A percentile compares a stretch with the other conserved stretches of the same genome.
phyloP scores from a whole-genome alignment of 306 rosid genomes.

The Ammopiptanthus mongolicus region DNA sequence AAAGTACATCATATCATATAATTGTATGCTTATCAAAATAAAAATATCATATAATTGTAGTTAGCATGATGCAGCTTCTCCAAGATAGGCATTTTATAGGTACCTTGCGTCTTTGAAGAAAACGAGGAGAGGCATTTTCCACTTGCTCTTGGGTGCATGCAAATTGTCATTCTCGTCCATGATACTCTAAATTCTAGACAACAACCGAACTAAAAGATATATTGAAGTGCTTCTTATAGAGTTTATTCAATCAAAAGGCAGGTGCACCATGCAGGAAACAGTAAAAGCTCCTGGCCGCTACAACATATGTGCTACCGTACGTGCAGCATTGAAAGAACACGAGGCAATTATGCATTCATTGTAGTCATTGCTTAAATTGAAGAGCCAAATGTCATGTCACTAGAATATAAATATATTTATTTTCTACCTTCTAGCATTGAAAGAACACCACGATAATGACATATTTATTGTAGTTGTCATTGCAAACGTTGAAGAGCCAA shows the following conservation, averaged over 20 bases:
- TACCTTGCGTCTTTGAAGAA: slow-evolving; percentile 94
- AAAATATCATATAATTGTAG: not conserved
- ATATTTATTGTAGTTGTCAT: too few relatives aligned
- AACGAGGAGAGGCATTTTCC: slow-evolving; percentile 65
- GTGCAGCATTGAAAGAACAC: not conserved
- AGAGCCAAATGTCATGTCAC: not conserved
- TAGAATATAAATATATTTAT: too few relatives aligned
- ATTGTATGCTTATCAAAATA: too few relatives aligned
- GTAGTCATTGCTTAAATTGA: not conserved
- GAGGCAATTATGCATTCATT: not conserved
- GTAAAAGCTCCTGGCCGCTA: not conserved
- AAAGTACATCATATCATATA: not conserved
- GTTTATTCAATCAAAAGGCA: not conserved
- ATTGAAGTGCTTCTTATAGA: not conserved
- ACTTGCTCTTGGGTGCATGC: slow-evolving; percentile 30
- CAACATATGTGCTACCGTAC: not conserved
- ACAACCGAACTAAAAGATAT: not conserved
- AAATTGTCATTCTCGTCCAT: slow-evolving; percentile 42
- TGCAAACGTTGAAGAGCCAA: too few relatives aligned
- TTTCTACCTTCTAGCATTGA: too few relatives aligned
- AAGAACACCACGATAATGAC: too few relatives aligned
- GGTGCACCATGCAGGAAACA: slow-evolving; percentile 13
- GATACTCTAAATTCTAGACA: not conserved
- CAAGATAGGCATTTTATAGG: not conserved
- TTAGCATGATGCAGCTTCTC: not conserved